These are phyloP conservation scores for Candida smagusa DNA, from an alignment of 1,139 yeast species.

Conservation along the genomic window DNA sequence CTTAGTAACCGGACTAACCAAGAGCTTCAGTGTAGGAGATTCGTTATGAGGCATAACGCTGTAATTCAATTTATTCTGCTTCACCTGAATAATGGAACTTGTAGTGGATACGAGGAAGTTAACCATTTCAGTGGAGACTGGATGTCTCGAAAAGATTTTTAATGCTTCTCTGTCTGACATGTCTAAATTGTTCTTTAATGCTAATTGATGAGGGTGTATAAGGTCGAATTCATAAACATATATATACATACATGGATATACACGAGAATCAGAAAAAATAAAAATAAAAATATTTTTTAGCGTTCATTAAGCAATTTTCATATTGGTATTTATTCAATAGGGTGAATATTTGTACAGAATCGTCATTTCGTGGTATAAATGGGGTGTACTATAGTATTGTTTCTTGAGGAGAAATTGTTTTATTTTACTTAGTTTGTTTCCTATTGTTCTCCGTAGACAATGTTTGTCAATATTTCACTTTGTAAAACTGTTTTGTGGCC, in stretches of 20 bases:
- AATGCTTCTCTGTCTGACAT: slow-evolving; percentile 62
- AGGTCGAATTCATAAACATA: not conserved
- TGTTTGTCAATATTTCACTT: too few species aligned
- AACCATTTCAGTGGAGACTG: slow-evolving; percentile 79
- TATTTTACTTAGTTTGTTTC: too few species aligned
- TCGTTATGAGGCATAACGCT: slow-evolving; percentile 12
- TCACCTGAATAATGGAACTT: slow-evolving; percentile 66
- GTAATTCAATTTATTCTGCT: slow-evolving; percentile 23
- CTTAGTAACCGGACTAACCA: slow-evolving; percentile 26
- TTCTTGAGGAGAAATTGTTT: too few species aligned
- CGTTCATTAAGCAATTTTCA: too few species aligned
- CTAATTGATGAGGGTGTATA: not conserved
- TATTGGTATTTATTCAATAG: too few species aligned
- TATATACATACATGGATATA: not conserved
- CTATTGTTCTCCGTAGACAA: too few species aligned
- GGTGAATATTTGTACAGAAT: too few species aligned
- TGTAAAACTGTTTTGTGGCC: too few species aligned
- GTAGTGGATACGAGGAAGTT: slow-evolving; percentile 78
- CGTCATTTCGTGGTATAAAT: too few species aligned
- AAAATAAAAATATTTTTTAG: not conserved
- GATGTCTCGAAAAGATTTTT: slow-evolving; percentile 67
- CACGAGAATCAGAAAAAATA: not conserved
- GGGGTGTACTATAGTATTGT: too few species aligned
- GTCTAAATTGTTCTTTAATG: slow-evolving; percentile 1
- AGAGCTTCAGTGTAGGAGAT: slow-evolving; percentile 10